Evolutionary conservation across 2,329 filamentous ascomycete genomes (phyloP).

Genomic region (Colletotrichum eremochloae): DNA sequence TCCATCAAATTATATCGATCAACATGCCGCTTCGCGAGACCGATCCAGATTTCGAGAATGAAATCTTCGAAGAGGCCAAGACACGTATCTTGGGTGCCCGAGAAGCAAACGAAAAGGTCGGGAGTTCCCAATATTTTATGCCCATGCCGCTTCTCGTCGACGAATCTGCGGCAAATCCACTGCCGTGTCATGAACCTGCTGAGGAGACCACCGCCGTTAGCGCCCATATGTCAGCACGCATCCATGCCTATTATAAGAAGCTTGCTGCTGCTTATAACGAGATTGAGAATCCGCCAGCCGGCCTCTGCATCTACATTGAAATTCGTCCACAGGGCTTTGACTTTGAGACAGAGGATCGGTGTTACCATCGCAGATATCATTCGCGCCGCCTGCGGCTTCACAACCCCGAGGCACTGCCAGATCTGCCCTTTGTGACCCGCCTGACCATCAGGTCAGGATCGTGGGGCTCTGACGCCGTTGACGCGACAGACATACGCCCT

Average conservation of each 20-base stretch:
- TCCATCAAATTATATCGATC: conserved; percentile 1
- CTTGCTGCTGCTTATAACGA: conserved; percentile 30
- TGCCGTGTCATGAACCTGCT: conserved; percentile 40
- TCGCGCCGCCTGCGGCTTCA: conserved; percentile 43
- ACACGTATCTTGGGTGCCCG: neutral
- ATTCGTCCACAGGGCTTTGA: conserved; percentile 38
- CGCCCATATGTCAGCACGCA: conserved; percentile 41
- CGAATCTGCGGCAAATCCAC: conserved; percentile 8
- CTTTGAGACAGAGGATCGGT: conserved; percentile 29
- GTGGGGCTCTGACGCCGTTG: conserved; percentile 2
- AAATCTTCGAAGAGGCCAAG: conserved; percentile 11
- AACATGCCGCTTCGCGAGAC: conserved; percentile 34
- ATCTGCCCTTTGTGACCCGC: conserved; percentile 40
- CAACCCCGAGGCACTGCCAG: conserved; percentile 41
- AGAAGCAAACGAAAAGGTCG: neutral
- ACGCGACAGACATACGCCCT: conserved; percentile 41
- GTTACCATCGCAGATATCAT: conserved; percentile 43
- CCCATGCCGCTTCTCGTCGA: conserved; percentile 29
- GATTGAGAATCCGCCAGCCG: conserved; percentile 13
- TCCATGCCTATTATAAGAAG: conserved; percentile 41
- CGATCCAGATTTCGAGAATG: conserved; percentile 28
- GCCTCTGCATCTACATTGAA: conserved; percentile 21
- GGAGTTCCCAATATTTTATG: neutral
- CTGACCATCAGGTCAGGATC: conserved; percentile 30
- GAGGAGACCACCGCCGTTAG: conserved; percentile 41